Evolutionary conservation across 1,284 basidiomycete genomes (phyloP), one percentile per base, ranked within the genome.

Genomic region (Crucibulum parvulum): DNA sequence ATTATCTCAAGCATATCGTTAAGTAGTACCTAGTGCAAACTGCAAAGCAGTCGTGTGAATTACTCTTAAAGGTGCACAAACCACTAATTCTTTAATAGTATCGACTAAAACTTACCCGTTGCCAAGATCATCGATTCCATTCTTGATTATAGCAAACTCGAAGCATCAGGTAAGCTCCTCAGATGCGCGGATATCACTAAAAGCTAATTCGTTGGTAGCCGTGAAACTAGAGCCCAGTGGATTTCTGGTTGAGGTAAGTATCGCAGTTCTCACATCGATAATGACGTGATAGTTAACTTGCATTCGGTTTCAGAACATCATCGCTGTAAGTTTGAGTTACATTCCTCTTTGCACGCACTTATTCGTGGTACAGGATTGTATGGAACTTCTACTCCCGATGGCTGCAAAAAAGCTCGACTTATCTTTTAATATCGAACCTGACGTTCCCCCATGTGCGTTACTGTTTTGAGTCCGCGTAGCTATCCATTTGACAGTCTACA

Each of bases 111-210:
- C 24, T 24, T 24, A 24, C 24, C 24, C 24, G 24, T 24, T 24
- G 24, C 24, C 24, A 55, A 90, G 88, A 90, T 91, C 69, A 91
- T 91, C 65, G 88, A 90, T 71, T 89, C 87, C 2, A 90, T 91
- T 55, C 72, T 91, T 63, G 89, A 90, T 68, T 90, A 90, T 72
- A 90, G 88, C 74, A 90, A 90, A 69, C 75, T 91, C 3, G 89
- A 91, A 69, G 89, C 89, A 18, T 90, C 87, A 57, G 87, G 87
- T 86, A 67, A 43, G 70, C 61, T 34, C 24, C 34, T 51, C 50
- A 31, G 16, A 18, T 43, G 41, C 35, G 50, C 37, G 34, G n/a
- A 18, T 55, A 55, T 18, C 53, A 43, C 51, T 18, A 36, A 55
- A 8, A 37, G 53, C 38, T 63, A 16, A 65, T 51, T 18, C 52